Evolutionary conservation across 306 rosid genomes (phyloP), one percentile per base, ranked within the genome.

Genomic region (Crotalaria pallida): DNA sequence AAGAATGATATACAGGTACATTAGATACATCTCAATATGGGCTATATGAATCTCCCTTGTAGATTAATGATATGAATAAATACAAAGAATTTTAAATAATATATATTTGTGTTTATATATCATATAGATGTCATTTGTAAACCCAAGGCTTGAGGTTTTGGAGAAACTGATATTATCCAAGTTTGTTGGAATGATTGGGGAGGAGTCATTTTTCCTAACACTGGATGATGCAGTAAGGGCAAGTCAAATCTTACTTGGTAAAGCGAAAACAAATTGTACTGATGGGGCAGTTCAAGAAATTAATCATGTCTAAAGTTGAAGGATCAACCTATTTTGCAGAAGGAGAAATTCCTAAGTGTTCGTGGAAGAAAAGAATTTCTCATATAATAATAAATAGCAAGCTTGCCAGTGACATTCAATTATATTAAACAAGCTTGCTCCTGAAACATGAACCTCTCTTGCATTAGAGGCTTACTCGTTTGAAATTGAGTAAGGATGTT

Each of bases 121-220:
- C 57, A 24, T 68, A 43, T 51, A 93, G 97, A 47, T 84, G 80
- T 76, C 61, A 27, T 45, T 94, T 0, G 79, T 91, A 53, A 94
- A 94, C 80, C 99, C 99, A 15, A 91, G 96, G 61, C 0, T 82
- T 3, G 86, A 76, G 52, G 97, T 94, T 22, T 77, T 88, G 94
- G 99, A 94, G 81, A 94, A 87, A 86, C 65, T 94, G 76, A 29
- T 83, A 16, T 26, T 45, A 24, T 89, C 97, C 0, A 56, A 83
- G 7, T 83, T 87, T 71, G 58, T 88, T 22, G 88, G 84, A 34
- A 79, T 61, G 48, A 43, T 91, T 27, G 97, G 97, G 16, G 89
- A 80, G 72, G 89, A 94, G 0, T 55, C 81, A 0, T 66, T 94
- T 52, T 83, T 41, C 62, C 70, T 94, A 48, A 80, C 79, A 3